Percentiles rank a stretch among this genome's conserved stretches.
Evolutionary conservation across 257 asterid species (phyloP).

Genomic region (Linderniella brevidens): DNA sequence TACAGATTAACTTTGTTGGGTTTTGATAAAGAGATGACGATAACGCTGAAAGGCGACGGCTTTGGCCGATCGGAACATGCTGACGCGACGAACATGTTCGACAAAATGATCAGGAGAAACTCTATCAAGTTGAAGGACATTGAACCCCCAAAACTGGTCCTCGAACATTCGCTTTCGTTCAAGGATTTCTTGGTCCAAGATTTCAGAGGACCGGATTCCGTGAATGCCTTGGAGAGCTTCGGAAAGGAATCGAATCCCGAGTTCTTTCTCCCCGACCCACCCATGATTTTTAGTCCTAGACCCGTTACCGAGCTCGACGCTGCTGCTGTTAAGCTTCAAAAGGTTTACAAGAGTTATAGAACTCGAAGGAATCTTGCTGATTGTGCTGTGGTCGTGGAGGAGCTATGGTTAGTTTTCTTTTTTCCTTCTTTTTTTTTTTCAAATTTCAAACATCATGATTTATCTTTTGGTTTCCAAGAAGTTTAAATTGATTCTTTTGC

Average conservation of each 20-base stretch:
- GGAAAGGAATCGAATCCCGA: conserved; percentile 1
- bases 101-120: conserved; percentile 35
- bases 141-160: conserved; percentile 49
- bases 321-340: conserved; percentile 79
- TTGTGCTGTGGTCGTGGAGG: conserved; percentile 98
- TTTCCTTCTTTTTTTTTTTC: neutral
- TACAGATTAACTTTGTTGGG: too few relatives aligned
- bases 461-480: neutral
- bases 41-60: neutral
- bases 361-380: conserved; percentile 85
- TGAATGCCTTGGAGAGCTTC: too few relatives aligned
- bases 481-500: too few relatives aligned
- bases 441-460: too few relatives aligned
- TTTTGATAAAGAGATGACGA: too few relatives aligned
- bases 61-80: conserved; percentile 22
- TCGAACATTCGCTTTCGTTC: conserved; percentile 51
- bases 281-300: conserved; percentile 41
- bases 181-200: conserved; percentile 34
- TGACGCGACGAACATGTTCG: conserved; percentile 14
- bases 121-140: conserved; percentile 30
- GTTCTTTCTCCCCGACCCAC: conserved; percentile 42
- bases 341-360: conserved; percentile 82
- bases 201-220: conserved; percentile 12
- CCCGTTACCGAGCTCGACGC: conserved; percentile 81
- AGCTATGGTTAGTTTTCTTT: conserved; percentile 52